These are phyloP conservation scores for Sphaerostilbella broomeana DNA, from an alignment of 2,329 filamentous ascomycete genomes.

Conservation along the genomic window DNA sequence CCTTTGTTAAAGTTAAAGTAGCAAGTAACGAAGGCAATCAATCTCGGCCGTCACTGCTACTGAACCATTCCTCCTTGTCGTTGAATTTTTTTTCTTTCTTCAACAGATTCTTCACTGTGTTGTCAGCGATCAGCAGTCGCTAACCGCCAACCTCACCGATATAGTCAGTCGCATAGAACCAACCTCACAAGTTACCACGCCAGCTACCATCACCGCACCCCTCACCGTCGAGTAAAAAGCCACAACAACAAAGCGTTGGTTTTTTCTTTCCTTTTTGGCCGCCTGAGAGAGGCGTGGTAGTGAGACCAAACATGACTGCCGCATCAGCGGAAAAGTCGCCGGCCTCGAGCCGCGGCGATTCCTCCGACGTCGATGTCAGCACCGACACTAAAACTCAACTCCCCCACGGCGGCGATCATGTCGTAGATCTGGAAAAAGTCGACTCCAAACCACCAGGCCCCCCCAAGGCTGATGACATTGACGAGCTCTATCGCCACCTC, in stretches of 20 bases:
- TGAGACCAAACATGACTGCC: slow-evolving; percentile 10
- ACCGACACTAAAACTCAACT: not conserved
- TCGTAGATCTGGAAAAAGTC: slow-evolving; percentile 6
- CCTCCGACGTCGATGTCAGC: slow-evolving; percentile 7
- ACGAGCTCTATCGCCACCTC: slow-evolving; percentile 55
- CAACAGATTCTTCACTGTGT: too few species aligned
- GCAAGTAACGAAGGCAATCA: too few species aligned
- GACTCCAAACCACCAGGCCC: slow-evolving; percentile 9
- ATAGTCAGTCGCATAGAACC: too few species aligned
- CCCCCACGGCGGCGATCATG: slow-evolving; percentile 3
- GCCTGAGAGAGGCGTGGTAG: slow-evolving; percentile 8
- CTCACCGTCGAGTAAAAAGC: not conserved
- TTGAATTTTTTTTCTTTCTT: too few species aligned
- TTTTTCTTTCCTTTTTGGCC: not conserved
- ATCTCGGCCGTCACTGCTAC: too few species aligned
- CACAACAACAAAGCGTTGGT: not conserved
- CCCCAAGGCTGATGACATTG: slow-evolving; percentile 30
- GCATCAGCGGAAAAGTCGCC: slow-evolving; percentile 7
- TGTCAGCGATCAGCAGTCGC: too few species aligned
- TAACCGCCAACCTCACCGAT: too few species aligned
- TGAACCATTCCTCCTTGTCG: too few species aligned
- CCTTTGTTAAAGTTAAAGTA: too few species aligned
- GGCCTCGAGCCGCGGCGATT: slow-evolving; percentile 9
- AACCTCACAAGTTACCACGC: too few species aligned
- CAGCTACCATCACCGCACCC: too few species aligned